A percentile compares a stretch with the other conserved stretches of the same genome.
These are phyloP conservation scores for Dryas drummondii DNA, from an alignment of 306 rosid species.

Conservation along the genomic window DNA sequence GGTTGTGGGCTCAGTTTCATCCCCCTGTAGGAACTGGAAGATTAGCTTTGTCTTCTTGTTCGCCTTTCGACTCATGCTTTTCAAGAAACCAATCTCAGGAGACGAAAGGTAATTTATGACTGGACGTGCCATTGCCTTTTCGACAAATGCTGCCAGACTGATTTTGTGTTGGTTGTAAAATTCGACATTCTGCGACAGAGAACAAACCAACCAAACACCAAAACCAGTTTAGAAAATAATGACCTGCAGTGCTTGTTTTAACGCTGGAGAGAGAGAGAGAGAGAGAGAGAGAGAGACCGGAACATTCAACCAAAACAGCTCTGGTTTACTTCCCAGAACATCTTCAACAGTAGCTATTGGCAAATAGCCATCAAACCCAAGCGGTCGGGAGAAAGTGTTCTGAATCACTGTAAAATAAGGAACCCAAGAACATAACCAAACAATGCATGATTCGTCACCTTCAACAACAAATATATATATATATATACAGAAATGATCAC, in stretches of 20 bases:
- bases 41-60: slow-evolving; percentile 54
- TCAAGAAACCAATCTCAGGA: slow-evolving; percentile 75
- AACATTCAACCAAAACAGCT: slow-evolving; percentile 63
- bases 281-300: slow-evolving; percentile 46
- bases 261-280: no score
- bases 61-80: slow-evolving; percentile 40
- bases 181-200: slow-evolving; percentile 51
- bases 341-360: slow-evolving; percentile 51
- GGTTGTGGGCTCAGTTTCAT: slow-evolving; percentile 58
- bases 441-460: slow-evolving; percentile 7
- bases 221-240: slow-evolving; percentile 7
- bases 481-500: no score
- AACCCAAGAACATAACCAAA: slow-evolving; percentile 6
- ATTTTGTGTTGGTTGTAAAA: slow-evolving; percentile 52
- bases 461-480: background rate
- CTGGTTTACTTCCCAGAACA: slow-evolving; percentile 14
- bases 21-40: slow-evolving; percentile 48
- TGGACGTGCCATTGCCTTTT: slow-evolving; percentile 19
- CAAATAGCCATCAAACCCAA: slow-evolving; percentile 37
- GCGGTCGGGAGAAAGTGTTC: slow-evolving; percentile 50
- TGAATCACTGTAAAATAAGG: slow-evolving; percentile 55
- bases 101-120: slow-evolving; percentile 56
- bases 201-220: background rate
- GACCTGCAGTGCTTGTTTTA: no score
- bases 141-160: slow-evolving; percentile 28